Evolutionary conservation across 768 basidiomycete genomes (phyloP).

Genomic region (Suillus subalutaceus): DNA sequence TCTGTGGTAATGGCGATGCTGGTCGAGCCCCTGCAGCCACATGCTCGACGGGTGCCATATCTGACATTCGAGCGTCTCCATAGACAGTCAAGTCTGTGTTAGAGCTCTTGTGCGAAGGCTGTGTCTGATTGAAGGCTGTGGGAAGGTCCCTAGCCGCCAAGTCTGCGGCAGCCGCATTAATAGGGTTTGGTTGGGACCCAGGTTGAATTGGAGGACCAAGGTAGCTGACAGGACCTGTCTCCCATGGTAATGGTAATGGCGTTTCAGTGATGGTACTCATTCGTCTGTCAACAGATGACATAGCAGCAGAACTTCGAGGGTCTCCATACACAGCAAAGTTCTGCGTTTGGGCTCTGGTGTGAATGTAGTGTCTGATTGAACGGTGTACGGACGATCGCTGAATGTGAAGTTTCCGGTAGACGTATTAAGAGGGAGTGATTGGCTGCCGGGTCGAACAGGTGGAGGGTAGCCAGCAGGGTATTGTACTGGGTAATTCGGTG

Average conservation of each 20-base stretch:
- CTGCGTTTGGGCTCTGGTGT: conserved; percentile 20
- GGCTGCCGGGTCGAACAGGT: conserved; percentile 3
- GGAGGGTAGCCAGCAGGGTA: conserved; percentile 20
- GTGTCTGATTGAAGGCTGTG: conserved; percentile 2
- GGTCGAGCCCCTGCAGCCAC: background rate
- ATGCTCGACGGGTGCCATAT: conserved; percentile 31
- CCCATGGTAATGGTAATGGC: background rate
- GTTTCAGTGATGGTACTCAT: conserved; percentile 40
- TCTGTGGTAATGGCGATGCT: conserved; percentile 37
- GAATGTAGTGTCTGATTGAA: conserved; percentile 10
- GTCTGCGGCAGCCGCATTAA: background rate
- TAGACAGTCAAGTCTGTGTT: conserved; percentile 20
- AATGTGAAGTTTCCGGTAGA: conserved; percentile 9
- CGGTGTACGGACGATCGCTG: conserved; percentile 4
- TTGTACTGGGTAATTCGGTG: conserved; percentile 35
- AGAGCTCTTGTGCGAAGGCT: conserved; percentile 20
- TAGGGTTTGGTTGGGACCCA: background rate
- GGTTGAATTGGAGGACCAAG: conserved; percentile 4
- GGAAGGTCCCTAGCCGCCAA: background rate
- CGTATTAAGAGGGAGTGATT: conserved; percentile 9
- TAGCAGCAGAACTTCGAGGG: conserved; percentile 20
- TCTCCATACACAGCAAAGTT: conserved; percentile 21
- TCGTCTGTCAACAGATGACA: conserved; percentile 44
- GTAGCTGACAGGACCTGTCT: background rate
- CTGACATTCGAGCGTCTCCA: conserved; percentile 22